phyloP scores from a whole-genome alignment of 805 yeast genomes.

The Zygotorulaspora florentina region DNA sequence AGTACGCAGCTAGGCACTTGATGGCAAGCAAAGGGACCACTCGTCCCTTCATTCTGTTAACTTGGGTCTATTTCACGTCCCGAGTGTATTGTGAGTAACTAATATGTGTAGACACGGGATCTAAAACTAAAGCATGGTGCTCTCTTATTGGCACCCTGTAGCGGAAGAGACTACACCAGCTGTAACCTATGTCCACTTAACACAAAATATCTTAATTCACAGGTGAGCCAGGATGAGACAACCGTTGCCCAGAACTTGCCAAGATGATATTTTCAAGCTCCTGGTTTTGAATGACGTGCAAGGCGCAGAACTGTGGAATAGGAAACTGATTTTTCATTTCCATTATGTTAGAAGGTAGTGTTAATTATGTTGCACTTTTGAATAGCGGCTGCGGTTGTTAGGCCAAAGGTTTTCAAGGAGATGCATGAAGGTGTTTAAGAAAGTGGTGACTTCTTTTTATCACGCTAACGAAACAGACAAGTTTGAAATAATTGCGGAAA shows the following conservation, averaged over 20 bases:
- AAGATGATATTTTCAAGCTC: conserved; percentile 14
- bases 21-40: too few species aligned
- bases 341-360: conserved; percentile 60
- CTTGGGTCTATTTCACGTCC: too few species aligned
- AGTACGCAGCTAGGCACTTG: too few species aligned
- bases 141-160: too few species aligned
- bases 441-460: conserved; percentile 50
- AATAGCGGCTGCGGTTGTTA: conserved; percentile 11
- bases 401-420: conserved; percentile 42
- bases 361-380: conserved; percentile 33
- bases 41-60: too few species aligned
- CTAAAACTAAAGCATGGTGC: too few species aligned
- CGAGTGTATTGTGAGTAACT: too few species aligned
- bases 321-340: conserved; percentile 43
- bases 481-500: conserved; percentile 40
- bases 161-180: too few species aligned
- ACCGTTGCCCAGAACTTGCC: conserved; percentile 11
- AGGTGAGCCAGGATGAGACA: conserved; percentile 8
- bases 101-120: too few species aligned
- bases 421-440: conserved; percentile 49
- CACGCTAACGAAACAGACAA: conserved; percentile 60
- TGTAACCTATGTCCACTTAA: too few species aligned
- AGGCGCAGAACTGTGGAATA: conserved; percentile 57
- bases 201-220: too few species aligned
- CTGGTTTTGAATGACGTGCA: conserved; percentile 56